Evolutionary conservation across 805 yeast genomes (phyloP), one percentile per base, ranked within the genome.

Genomic region (Starmerella lactis-condensi): DNA sequence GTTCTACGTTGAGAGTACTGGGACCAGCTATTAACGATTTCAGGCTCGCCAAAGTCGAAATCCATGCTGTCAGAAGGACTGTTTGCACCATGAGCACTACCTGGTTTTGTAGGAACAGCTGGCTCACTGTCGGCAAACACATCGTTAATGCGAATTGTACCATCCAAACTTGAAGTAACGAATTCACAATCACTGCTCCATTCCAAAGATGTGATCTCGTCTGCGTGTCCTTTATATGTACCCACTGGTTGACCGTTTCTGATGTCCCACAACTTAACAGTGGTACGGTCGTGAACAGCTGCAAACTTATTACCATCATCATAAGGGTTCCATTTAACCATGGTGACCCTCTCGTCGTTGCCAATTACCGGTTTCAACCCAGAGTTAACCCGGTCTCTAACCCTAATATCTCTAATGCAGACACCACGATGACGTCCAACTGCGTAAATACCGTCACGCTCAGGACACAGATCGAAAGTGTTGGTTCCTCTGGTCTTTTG

Each of bases 251-350:
- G 62, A 24, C 57, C 52, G 24, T 68, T 61, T 39, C 92, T 60
- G 27, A 75, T 67, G 53, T 78, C 92, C 91, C 91, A 78, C 20
- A 78, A 56, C 40, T 71, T 58, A 25, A 72, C 64, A 3, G 65
- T 51, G 4, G 67, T 67, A 17, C 39, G 39, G 22, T 56, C 51
- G 41, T 71, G 75, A 5, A 72, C 67, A 2, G 81, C 67, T 3
- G 82, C 79, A 17, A 78, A 57, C 19, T 70, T 64, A 48, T 75
- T 64, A 12, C 53, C 45, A 24, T 35, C 34, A 16, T 34, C 37
- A 22, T 16, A 32, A 1, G 72, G 65, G 29, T 73, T 65, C 91
- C 89, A 78, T 42, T 61, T 62, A 29, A 72, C 65, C 13, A 54
- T 34, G 29, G 61, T 58, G 0, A 72, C 59, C 10, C 48, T 22